Evolutionary conservation across 2,329 filamentous ascomycete species (phyloP), one percentile per base, ranked within the genome.

Genomic region (Pestalotiopsis fici): DNA sequence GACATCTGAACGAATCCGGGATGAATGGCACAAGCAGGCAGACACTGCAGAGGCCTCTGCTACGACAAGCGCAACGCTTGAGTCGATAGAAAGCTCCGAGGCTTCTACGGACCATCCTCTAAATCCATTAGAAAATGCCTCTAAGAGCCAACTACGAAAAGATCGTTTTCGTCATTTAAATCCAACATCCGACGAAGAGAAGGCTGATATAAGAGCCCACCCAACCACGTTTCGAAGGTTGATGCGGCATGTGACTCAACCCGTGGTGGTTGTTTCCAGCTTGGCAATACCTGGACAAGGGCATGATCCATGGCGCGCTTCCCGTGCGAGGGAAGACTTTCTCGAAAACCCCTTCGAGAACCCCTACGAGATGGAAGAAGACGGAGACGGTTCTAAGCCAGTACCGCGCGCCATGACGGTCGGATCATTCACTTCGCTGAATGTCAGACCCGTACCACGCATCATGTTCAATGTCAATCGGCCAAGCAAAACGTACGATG

Each of bases 401-500:
- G 13, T 37, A 21, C n/a, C 12, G 31, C 12, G 55, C 79, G n/a
- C 68, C 76, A 43, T 15, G 69, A 31, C 13, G 65, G 18, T 62
- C 55, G 43, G 66, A 27, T 61, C 59, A 39, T 50, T n/a, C 9
- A 21, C 15, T 67, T 55, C 18, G 64, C 35, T 13, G 63, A 66
- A 69, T 47, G 66, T 70, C 69, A 74, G 37, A 25, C 76, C 68
- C 65, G 72, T 54, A 74, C 83, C 75, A 5, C 81, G 83, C 37
- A 87, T 83, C 60, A 87, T 89, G 83, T 89, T 90, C 80, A 89
- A 89, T 77, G 81, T 89, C 61, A 82, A 82, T 27, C 81, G 83
- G 31, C 87, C 87, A 23, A 88, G 86, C 74, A 82, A 85, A 13
- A 89, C 87, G 13, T 79, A 87, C 27, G 81, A 86, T 67, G 86